Conservation (phyloP, 2,329 filamentous ascomycete genomes). For the Zymoseptoria tritici region DNA sequence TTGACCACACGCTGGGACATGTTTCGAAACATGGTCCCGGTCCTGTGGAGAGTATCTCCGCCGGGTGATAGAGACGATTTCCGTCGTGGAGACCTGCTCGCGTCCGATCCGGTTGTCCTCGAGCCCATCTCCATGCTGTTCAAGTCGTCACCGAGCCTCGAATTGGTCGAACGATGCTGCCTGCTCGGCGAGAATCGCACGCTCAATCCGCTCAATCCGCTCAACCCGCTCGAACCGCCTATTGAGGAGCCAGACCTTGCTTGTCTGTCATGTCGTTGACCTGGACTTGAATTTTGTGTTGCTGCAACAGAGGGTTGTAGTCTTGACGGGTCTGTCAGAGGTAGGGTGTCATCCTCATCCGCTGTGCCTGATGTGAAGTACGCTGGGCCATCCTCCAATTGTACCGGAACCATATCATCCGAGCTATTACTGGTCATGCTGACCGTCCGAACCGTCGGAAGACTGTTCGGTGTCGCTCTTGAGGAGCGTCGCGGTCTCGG, state of each 20-base stretch:
- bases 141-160: constrained; percentile 54
- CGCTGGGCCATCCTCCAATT: constrained; percentile 48
- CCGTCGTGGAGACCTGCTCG: constrained; percentile 45
- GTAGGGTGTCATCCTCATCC: constrained; percentile 51
- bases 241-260: constrained; percentile 4
- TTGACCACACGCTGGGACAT: constrained; percentile 99
- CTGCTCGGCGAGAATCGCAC: constrained; percentile 42
- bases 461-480: constrained; percentile 16
- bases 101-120: constrained; percentile 33
- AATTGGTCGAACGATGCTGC: constrained; percentile 29
- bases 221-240: constrained; percentile 1
- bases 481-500: constrained; percentile 1
- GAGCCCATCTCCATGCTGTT: constrained; percentile 52
- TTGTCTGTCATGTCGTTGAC: constrained; percentile 41
- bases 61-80: constrained; percentile 41
- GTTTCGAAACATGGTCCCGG: constrained; percentile 48
- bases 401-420: constrained; percentile 32
- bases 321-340: constrained; percentile 49
- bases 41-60: constrained; percentile 42
- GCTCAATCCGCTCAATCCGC: constrained; percentile 47
- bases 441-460: constrained; percentile 22
- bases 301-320: constrained; percentile 51
- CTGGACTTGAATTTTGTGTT: constrained; percentile 31
- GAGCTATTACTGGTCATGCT: constrained; percentile 11
- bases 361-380: constrained; percentile 44